Percentiles rank a stretch among this genome's conserved stretches.
phyloP scores from a whole-genome alignment of 2,329 filamentous ascomycete genomes.

The Macrophomina phaseolina region DNA sequence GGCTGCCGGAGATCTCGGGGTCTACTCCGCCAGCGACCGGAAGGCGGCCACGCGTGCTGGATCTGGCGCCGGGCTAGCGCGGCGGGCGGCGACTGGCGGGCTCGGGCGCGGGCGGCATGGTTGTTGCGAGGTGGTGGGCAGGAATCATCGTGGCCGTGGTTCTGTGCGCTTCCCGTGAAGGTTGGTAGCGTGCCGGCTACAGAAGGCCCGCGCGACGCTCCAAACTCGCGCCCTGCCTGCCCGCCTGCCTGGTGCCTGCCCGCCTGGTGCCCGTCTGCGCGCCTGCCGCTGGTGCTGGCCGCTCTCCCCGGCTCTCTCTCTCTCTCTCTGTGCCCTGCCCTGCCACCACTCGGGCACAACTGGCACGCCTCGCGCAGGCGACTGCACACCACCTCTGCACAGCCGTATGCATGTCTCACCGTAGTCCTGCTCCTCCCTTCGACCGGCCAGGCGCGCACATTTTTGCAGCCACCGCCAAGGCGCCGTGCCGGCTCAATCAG shows the following conservation, averaged over 20 bases:
- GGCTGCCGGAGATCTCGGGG: background rate
- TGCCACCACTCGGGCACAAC: background rate
- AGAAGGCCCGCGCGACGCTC: background rate
- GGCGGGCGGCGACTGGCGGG: background rate
- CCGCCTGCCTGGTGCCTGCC: too few species aligned
- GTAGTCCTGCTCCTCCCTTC: background rate
- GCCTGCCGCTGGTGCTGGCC: background rate
- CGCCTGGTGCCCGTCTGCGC: background rate
- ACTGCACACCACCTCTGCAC: background rate
- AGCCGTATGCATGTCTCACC: background rate
- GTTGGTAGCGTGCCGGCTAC: constrained; percentile 7
- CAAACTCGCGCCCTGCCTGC: too few species aligned
- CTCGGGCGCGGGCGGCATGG: too few species aligned
- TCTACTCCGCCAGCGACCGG: background rate
- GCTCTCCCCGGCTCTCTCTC: background rate
- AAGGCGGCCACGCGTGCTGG: background rate
- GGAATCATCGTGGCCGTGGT: background rate
- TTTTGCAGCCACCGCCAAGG: background rate
- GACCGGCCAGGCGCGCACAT: background rate
- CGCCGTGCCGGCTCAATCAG: background rate
- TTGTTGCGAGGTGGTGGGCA: background rate
- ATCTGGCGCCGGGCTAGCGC: background rate
- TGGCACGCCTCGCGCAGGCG: background rate
- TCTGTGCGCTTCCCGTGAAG: constrained; percentile 23
- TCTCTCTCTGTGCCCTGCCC: background rate